Conservation (phyloP, 257 asterid species). For the Buddleja alternifolia region DNA sequence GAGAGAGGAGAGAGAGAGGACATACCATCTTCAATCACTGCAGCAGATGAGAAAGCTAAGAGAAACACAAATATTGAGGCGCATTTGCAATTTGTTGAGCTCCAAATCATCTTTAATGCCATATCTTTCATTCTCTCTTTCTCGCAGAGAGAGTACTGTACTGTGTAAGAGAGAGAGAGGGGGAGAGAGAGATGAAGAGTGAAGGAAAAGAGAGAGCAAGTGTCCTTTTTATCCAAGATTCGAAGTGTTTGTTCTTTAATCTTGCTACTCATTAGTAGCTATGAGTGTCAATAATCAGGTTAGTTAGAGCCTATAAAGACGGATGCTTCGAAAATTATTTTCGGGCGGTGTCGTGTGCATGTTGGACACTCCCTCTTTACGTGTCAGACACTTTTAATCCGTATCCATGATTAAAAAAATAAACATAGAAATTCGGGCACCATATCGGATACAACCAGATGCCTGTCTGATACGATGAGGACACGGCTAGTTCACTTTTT, state of each 20-base stretch:
- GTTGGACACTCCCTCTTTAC: too few species aligned
- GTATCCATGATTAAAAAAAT: too few species aligned
- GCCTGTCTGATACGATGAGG: too few species aligned
- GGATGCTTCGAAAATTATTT: too few species aligned
- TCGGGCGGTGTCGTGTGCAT: too few species aligned
- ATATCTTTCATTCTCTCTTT: neutral
- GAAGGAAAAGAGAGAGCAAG: slow-evolving; percentile 27
- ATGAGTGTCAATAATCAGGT: too few species aligned
- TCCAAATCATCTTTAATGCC: slow-evolving; percentile 38
- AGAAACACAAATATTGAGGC: slow-evolving; percentile 24
- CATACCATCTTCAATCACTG: slow-evolving; percentile 45
- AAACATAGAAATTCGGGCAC: too few species aligned
- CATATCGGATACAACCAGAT: too few species aligned
- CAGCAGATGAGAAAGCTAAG: slow-evolving; percentile 34
- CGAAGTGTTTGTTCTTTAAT: slow-evolving; percentile 27
- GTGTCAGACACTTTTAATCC: too few species aligned
- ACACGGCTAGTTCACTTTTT: too few species aligned
- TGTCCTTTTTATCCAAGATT: slow-evolving; percentile 49
- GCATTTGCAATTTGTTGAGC: slow-evolving; percentile 34
- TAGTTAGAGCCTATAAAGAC: too few species aligned
- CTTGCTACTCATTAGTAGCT: neutral
- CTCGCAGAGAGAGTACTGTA: neutral
- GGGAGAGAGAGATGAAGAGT: slow-evolving; percentile 5
- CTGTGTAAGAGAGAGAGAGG: neutral
- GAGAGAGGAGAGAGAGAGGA: slow-evolving; percentile 28